Evolutionary conservation across 495 filamentous ascomycete genomes (phyloP), one percentile per base, ranked within the genome.

Genomic region (Paragyromitra xinjiangensis): DNA sequence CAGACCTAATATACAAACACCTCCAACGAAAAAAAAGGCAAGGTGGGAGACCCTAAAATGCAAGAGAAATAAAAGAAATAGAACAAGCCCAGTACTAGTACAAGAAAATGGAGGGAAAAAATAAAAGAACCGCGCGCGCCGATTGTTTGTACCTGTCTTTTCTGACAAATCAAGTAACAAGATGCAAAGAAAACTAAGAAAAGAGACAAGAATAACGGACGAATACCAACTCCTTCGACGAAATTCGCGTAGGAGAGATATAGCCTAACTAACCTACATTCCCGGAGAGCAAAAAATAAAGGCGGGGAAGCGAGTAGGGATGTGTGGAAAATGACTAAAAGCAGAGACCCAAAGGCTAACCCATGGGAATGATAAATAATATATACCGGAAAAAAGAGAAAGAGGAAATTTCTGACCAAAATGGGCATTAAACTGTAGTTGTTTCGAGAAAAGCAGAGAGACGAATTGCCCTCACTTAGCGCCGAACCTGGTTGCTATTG

Each of bases 221-320:
- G 61, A 75, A 76, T 64, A 78, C 59, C 22, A 50, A 55, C 50
- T 50, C 50, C 29, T 75, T 51, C 68, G 39, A 73, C 73, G 48
- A 26, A n/a, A 62, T 39, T 22, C 40, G 48, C 59, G 24, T 3
- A 34, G 53, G 37, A 45, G 70, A 68, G 68, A 34, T 14, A 19
- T 40, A n/a, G 42, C 51, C 69, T 29, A 73, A 73, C 22, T 66
- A 65, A 58, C 74, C 51, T 44, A 50, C 58, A 73, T 73, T 64
- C 74, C 69, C 69, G 34, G 40, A 73, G 44, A 65, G 74, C 69
- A 77, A 77, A 77, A 77, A 77, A 73, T 73, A 77, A 77, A 53
- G 73, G 74, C 61, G 37, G 44, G 73, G 74, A 70, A 66, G 62
- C 59, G 59, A 78, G 71, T n/a, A 78, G 72, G 51, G 71, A 56